These are phyloP conservation scores for Musa balbisiana DNA, from an alignment of 202 grass and related monocot species.

Conservation along the genomic window DNA sequence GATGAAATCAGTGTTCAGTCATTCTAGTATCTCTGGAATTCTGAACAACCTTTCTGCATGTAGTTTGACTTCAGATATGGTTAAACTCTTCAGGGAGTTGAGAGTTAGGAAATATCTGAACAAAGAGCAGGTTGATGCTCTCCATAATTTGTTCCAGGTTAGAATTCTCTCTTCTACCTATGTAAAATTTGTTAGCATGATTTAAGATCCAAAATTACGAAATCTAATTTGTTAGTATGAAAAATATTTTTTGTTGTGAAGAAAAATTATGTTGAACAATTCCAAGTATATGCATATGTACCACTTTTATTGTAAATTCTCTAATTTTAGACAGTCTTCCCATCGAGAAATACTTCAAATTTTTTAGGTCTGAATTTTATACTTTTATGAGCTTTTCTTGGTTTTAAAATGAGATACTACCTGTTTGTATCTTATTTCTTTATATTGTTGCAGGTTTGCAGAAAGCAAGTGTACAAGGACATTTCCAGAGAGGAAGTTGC, in stretches of 20 bases:
- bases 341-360: too few species aligned
- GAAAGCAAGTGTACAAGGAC: constrained; percentile 62
- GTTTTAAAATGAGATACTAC: neutral
- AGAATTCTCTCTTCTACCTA: constrained; percentile 17
- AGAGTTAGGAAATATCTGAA: constrained; percentile 56
- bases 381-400: neutral
- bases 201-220: too few species aligned
- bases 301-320: too few species aligned
- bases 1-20: constrained; percentile 53
- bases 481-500: constrained; percentile 26
- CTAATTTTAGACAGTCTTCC: too few species aligned
- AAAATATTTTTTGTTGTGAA: too few species aligned
- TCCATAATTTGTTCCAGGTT: constrained; percentile 92
- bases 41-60: constrained; percentile 67
- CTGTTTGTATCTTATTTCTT: neutral
- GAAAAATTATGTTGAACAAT: too few species aligned
- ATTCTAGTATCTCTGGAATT: constrained; percentile 47
- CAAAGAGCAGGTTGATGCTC: constrained; percentile 52
- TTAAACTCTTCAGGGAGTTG: constrained; percentile 70
- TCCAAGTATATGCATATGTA: too few species aligned
- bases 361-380: neutral
- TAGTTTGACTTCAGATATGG: constrained; percentile 74
- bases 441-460: constrained; percentile 48
- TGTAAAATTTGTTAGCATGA: constrained; percentile 6
- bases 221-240: too few species aligned